Conservation (phyloP, 805 yeast species). For the Candida maris region DNA sequence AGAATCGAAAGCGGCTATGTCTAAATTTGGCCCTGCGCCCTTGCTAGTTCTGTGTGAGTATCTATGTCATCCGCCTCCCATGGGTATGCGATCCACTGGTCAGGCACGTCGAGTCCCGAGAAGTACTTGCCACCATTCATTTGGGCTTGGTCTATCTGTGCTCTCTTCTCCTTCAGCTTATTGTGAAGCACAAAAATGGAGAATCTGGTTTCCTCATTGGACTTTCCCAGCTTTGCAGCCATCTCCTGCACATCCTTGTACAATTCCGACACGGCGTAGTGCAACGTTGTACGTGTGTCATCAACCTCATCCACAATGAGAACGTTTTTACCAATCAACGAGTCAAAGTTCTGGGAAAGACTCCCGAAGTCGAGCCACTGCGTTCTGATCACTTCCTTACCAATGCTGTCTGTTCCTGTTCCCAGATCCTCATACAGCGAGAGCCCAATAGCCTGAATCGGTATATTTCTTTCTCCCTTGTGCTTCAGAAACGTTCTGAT, state of each 20-base stretch:
- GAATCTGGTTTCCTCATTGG: constrained; percentile 59
- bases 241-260: constrained; percentile 60
- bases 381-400: constrained; percentile 79
- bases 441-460: constrained; percentile 67
- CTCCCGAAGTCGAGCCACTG: constrained; percentile 88
- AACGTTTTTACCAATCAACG: constrained; percentile 75
- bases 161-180: constrained; percentile 77
- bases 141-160: constrained; percentile 61
- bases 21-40: constrained; percentile 58
- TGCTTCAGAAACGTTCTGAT: constrained; percentile 59
- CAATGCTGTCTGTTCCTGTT: constrained; percentile 50
- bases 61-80: constrained; percentile 87
- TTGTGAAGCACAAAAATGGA: constrained; percentile 81
- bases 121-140: constrained; percentile 63
- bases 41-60: constrained; percentile 63
- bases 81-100: constrained; percentile 85
- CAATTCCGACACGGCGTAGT: constrained; percentile 76
- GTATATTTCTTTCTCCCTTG: constrained; percentile 59
- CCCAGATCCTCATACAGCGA: constrained; percentile 59
- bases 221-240: constrained; percentile 56
- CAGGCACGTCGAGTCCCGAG: constrained; percentile 72
- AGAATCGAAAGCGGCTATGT: background rate
- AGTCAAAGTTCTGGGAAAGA: constrained; percentile 62
- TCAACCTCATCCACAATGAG: constrained; percentile 89
- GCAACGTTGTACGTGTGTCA: constrained; percentile 86